Percentiles rank a stretch among this genome's conserved stretches.
phyloP scores from a whole-genome alignment of 2,329 filamentous ascomycete genomes.

The Metarhizium rileyi region DNA sequence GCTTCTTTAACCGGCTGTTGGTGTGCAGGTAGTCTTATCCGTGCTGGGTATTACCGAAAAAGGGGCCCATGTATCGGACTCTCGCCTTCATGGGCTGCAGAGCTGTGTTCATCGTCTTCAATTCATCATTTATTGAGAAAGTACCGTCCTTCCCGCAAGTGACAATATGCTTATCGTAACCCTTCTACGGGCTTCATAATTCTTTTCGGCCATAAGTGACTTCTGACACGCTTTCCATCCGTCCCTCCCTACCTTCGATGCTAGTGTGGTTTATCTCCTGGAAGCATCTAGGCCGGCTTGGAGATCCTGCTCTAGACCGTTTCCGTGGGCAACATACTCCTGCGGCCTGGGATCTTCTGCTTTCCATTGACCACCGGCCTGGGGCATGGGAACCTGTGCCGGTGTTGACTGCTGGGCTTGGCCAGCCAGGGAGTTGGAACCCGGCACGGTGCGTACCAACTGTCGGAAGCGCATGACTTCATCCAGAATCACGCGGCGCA shows the following conservation, averaged over 20 bases:
- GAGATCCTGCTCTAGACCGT: constrained; percentile 49
- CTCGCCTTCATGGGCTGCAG: background rate
- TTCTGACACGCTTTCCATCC: background rate
- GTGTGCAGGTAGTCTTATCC: too few species aligned
- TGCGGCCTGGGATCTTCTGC: constrained; percentile 51
- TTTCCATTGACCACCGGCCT: constrained; percentile 43
- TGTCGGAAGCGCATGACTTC: constrained; percentile 83
- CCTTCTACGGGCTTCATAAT: background rate
- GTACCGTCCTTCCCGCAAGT: background rate
- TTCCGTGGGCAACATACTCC: constrained; percentile 40
- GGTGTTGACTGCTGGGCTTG: constrained; percentile 27
- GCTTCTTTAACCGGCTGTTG: too few species aligned
- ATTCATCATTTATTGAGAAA: background rate
- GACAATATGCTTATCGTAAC: background rate
- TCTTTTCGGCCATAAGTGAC: background rate
- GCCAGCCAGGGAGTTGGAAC: constrained; percentile 21
- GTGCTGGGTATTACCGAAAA: background rate
- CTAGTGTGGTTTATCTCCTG: constrained; percentile 12
- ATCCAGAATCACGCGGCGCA: constrained; percentile 96
- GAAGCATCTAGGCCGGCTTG: constrained; percentile 34
- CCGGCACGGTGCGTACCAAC: constrained; percentile 42
- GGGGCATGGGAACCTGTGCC: constrained; percentile 43
- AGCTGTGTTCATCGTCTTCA: background rate
- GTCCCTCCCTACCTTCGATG: background rate
- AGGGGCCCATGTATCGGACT: background rate